Evolutionary conservation across 768 basidiomycete species (phyloP).

Genomic region (Boletus sp.): DNA sequence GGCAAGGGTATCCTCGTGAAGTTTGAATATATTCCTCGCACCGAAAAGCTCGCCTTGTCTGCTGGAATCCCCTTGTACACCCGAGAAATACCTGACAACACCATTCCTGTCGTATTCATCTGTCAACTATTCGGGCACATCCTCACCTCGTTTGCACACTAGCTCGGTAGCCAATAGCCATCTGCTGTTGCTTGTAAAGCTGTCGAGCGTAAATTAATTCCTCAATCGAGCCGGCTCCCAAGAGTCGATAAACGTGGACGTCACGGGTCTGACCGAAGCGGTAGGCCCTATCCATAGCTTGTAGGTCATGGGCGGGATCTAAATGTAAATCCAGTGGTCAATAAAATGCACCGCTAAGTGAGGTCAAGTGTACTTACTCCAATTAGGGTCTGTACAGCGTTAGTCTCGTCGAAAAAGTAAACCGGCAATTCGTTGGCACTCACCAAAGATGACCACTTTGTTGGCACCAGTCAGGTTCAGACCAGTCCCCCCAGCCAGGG

Average conservation of each 20-base stretch:
- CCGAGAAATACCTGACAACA: slow-evolving; percentile 64
- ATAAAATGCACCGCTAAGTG: background rate
- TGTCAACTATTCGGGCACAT: background rate
- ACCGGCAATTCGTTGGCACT: slow-evolving; percentile 18
- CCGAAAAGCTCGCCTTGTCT: slow-evolving; percentile 85
- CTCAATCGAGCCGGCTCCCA: slow-evolving; percentile 85
- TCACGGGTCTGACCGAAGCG: slow-evolving; percentile 85
- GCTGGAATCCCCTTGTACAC: slow-evolving; percentile 72
- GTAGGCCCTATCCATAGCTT: slow-evolving; percentile 86
- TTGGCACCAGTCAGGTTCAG: slow-evolving; percentile 90
- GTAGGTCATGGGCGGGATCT: slow-evolving; percentile 96
- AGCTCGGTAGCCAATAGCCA: slow-evolving; percentile 85
- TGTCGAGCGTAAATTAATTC: slow-evolving; percentile 87
- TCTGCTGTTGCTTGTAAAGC: slow-evolving; percentile 91
- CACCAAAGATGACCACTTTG: slow-evolving; percentile 89
- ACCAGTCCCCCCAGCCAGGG: slow-evolving; percentile 87
- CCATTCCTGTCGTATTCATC: background rate
- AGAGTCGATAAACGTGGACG: slow-evolving; percentile 77
- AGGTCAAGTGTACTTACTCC: slow-evolving; percentile 65
- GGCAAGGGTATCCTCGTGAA: slow-evolving; percentile 65
- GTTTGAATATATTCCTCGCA: slow-evolving; percentile 77
- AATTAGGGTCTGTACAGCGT: slow-evolving; percentile 70
- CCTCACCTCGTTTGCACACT: slow-evolving; percentile 74
- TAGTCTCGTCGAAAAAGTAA: background rate
- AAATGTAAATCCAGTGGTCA: background rate